Conservation (phyloP, 352 stramenopile species). For the Pythium angustatum region DNA sequence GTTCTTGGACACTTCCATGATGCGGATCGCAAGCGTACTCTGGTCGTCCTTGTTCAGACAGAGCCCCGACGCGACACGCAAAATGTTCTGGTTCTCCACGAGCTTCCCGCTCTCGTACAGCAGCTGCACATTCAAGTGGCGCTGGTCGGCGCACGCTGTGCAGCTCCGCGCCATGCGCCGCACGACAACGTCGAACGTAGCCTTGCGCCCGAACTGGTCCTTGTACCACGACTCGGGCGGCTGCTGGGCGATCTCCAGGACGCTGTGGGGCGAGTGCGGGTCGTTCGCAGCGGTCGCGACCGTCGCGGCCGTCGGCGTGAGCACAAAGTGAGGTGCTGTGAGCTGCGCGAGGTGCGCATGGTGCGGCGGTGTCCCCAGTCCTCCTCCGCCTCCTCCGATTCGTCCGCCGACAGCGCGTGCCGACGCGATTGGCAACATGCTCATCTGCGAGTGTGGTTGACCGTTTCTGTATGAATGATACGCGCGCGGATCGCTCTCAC, state of each 20-base stretch:
- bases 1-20: slow-evolving; percentile 85
- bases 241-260: slow-evolving; percentile 57
- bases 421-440: slow-evolving; percentile 23
- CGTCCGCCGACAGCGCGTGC: slow-evolving; percentile 6
- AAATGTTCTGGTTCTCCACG: slow-evolving; percentile 78
- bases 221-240: slow-evolving; percentile 76
- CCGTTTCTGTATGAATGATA: no score
- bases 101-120: slow-evolving; percentile 76
- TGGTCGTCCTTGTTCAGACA: slow-evolving; percentile 59
- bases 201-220: slow-evolving; percentile 76
- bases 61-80: slow-evolving; percentile 58
- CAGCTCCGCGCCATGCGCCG: slow-evolving; percentile 36
- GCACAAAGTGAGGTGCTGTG: slow-evolving; percentile 12
- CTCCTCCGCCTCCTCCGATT: background rate
- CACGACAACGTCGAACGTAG: slow-evolving; percentile 62
- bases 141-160: slow-evolving; percentile 46
- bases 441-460: background rate
- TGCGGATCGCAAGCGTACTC: slow-evolving; percentile 59
- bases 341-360: slow-evolving; percentile 12
- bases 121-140: slow-evolving; percentile 58
- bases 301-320: slow-evolving; percentile 4
- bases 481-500: background rate
- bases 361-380: slow-evolving; percentile 13
- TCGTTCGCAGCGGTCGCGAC: background rate
- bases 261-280: slow-evolving; percentile 25